Percentiles rank a stretch among this genome's conserved stretches.
phyloP scores from a whole-genome alignment of 1,139 yeast genomes.

The Zygoascus hellenicus region DNA sequence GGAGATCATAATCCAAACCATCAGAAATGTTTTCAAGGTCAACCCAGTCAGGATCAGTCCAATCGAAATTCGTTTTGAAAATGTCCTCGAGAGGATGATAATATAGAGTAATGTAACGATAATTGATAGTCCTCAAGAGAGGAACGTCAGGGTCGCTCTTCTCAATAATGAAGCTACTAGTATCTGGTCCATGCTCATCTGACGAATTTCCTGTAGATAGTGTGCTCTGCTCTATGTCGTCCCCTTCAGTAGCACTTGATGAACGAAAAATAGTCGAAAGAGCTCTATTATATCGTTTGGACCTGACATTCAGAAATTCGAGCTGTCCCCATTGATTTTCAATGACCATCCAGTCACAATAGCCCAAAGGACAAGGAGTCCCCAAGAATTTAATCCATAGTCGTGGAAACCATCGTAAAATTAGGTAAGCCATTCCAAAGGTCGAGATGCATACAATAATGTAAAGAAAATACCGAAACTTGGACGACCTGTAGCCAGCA shows the following conservation, averaged over 20 bases:
- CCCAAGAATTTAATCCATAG: slow-evolving; percentile 68
- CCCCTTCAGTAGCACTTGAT: slow-evolving; percentile 22
- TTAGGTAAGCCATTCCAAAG: slow-evolving; percentile 63
- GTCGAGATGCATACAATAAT: slow-evolving; percentile 52
- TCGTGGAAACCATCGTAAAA: slow-evolving; percentile 81
- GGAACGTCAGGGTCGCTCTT: slow-evolving; percentile 61
- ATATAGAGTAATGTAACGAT: slow-evolving; percentile 75
- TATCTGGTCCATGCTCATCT: slow-evolving; percentile 18
- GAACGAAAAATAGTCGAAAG: slow-evolving; percentile 58
- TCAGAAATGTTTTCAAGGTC: slow-evolving; percentile 50
- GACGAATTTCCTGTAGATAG: background rate
- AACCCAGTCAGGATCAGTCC: slow-evolving; percentile 78
- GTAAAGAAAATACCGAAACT: slow-evolving; percentile 44
- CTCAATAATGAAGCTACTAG: slow-evolving; percentile 24
- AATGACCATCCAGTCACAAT: slow-evolving; percentile 87
- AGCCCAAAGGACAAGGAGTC: slow-evolving; percentile 58
- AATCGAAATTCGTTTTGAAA: slow-evolving; percentile 74
- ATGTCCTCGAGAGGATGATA: slow-evolving; percentile 85
- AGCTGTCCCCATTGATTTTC: slow-evolving; percentile 93
- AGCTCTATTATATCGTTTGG: slow-evolving; percentile 61
- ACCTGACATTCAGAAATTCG: slow-evolving; percentile 49
- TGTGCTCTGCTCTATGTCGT: slow-evolving; percentile 13
- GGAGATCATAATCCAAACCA: slow-evolving; percentile 67
- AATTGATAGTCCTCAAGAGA: slow-evolving; percentile 60
- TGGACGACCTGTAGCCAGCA: slow-evolving; percentile 72